A percentile compares a stretch with the other conserved stretches of the same genome.
phyloP scores from a whole-genome alignment of 129 eudicot species.

The Flaveria robusta region DNA sequence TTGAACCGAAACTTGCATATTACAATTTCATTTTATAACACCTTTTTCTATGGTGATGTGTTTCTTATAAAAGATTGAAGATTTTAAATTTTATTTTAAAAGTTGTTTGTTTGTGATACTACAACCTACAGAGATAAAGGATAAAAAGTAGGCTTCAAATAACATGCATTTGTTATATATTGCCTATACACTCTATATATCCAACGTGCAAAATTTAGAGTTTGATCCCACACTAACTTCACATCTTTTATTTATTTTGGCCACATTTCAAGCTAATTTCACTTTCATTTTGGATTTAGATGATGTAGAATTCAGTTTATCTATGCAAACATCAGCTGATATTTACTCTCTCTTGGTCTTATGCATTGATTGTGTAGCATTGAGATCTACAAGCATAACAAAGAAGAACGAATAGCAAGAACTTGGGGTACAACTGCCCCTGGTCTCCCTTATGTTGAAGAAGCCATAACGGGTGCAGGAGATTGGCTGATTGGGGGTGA shows the following conservation, averaged over 20 bases:
- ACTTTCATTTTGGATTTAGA: not conserved
- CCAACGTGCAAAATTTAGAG: too few species aligned
- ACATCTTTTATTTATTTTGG: too few species aligned
- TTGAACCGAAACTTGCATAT: too few species aligned
- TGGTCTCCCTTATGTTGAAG: slow-evolving; percentile 90
- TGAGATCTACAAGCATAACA: slow-evolving; percentile 96
- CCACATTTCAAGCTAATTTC: too few species aligned
- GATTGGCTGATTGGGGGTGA: slow-evolving; percentile 96
- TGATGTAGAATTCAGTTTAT: not conserved
- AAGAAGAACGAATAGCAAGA: slow-evolving; percentile 94
- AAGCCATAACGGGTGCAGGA: slow-evolving; percentile 77
- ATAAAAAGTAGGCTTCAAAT: too few species aligned
- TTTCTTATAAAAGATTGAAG: not conserved
- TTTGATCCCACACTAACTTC: too few species aligned
- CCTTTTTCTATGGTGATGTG: not conserved
- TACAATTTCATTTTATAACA: not conserved
- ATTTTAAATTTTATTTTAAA: too few species aligned
- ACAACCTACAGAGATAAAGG: not conserved
- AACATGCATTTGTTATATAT: too few species aligned
- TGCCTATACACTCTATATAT: too few species aligned
- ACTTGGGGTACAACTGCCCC: slow-evolving; percentile 99
- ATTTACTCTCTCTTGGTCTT: not conserved
- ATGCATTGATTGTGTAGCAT: slow-evolving; percentile 44
- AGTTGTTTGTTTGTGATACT: not conserved
- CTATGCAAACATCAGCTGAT: not conserved